Conservation (phyloP, 2,329 filamentous ascomycete species). For the Aphanocladium album region DNA sequence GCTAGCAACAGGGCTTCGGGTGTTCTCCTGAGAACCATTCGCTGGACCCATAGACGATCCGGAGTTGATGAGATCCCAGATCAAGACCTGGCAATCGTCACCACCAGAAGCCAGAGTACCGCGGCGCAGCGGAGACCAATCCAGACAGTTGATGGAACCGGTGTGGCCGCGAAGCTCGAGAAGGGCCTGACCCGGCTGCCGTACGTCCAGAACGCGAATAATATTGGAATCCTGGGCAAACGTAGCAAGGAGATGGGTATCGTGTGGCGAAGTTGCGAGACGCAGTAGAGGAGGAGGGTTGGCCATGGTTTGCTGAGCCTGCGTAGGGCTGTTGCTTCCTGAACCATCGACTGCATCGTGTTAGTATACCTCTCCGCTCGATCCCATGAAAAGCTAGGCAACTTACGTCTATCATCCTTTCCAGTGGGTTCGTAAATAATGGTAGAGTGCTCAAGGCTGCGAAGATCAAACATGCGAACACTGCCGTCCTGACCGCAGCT, state of each 20-base stretch:
- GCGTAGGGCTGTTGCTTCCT: constrained; percentile 65
- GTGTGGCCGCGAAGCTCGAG: constrained; percentile 88
- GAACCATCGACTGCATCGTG: constrained; percentile 45
- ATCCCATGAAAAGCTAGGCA: too few relatives aligned
- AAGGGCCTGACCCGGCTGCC: constrained; percentile 91
- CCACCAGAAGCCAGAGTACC: constrained; percentile 87
- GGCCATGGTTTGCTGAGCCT: constrained; percentile 71
- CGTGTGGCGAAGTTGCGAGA: constrained; percentile 86
- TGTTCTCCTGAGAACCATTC: constrained; percentile 51
- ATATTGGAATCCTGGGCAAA: constrained; percentile 91
- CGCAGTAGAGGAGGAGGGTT: constrained; percentile 74
- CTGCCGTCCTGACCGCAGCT: constrained; percentile 97
- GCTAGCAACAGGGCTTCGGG: constrained; percentile 64
- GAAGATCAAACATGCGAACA: constrained; percentile 96
- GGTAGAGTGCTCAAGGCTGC: constrained; percentile 94
- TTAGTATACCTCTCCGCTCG: too few relatives aligned
- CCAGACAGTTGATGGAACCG: constrained; percentile 82
- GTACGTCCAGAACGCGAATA: constrained; percentile 91
- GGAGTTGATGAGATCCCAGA: constrained; percentile 84
- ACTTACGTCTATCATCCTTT: constrained; percentile 68
- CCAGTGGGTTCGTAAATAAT: constrained; percentile 98
- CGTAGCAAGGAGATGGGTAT: constrained; percentile 92
- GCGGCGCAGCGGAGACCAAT: constrained; percentile 86
- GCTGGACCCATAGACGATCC: constrained; percentile 39
- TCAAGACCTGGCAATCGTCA: constrained; percentile 84